A percentile compares a stretch with the other conserved stretches of the same genome.
Conservation (phyloP, 768 basidiomycete genomes). For the Kwoniella dendrophila region DNA sequence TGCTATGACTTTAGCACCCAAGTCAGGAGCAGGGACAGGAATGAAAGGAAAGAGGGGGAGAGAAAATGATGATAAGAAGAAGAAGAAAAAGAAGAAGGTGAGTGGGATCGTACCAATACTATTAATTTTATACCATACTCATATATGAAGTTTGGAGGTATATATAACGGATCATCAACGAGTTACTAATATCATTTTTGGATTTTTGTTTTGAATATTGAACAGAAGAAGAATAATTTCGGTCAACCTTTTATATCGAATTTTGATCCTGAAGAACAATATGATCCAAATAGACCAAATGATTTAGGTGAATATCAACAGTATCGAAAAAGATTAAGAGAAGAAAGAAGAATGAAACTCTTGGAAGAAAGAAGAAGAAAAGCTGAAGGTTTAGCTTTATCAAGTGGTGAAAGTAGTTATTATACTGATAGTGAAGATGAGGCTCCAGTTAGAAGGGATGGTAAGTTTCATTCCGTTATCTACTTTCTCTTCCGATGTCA, state of each 20-base stretch:
- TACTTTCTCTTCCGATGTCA: background rate
- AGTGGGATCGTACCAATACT: too few relatives aligned
- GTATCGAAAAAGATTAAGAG: conserved; percentile 48
- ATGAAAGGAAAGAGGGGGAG: conserved; percentile 24
- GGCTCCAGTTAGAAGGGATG: conserved; percentile 48
- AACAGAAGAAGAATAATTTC: conserved; percentile 23
- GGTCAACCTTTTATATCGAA: conserved; percentile 35
- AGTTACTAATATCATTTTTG: too few relatives aligned
- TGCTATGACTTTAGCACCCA: conserved; percentile 48
- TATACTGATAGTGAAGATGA: conserved; percentile 54
- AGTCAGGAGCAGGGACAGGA: conserved; percentile 13
- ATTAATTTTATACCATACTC: too few relatives aligned
- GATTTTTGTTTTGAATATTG: too few relatives aligned
- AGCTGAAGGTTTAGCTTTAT: conserved; percentile 32
- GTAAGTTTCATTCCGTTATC: conserved; percentile 31
- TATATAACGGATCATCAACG: too few relatives aligned
- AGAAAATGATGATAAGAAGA: conserved; percentile 29
- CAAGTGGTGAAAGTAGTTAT: conserved; percentile 46
- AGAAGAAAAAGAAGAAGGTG: conserved; percentile 52
- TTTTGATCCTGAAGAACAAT: conserved; percentile 54
- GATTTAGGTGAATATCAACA: conserved; percentile 52
- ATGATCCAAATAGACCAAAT: conserved; percentile 54
- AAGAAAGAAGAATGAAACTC: conserved; percentile 38
- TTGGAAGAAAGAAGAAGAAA: conserved; percentile 40
- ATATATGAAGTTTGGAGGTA: too few relatives aligned